phyloP scores from a whole-genome alignment of 495 filamentous ascomycete genomes.

The Penicillium manginii region DNA sequence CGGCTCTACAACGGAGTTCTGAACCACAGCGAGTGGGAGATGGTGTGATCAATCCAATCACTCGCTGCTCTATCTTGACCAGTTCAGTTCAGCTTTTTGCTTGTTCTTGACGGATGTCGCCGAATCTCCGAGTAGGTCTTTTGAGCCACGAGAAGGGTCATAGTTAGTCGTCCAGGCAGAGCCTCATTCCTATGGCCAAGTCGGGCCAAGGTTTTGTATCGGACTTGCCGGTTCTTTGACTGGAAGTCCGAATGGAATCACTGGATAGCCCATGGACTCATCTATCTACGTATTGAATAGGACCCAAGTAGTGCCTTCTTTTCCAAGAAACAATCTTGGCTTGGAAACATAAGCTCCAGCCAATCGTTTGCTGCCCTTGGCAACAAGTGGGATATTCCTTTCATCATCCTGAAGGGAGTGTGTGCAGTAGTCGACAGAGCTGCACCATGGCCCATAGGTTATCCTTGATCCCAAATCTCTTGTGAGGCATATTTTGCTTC shows the following conservation, averaged over 20 bases:
- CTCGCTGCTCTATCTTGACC: not conserved
- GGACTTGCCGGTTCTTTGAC: not conserved
- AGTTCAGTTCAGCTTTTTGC: not conserved
- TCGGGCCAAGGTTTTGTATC: not conserved
- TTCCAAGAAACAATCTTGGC: not conserved
- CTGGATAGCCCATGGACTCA: constrained; percentile 10
- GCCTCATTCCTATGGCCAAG: not conserved
- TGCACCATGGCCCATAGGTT: not conserved
- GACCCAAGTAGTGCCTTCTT: not conserved
- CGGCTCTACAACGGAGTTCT: constrained; percentile 33
- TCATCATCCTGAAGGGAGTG: not conserved
- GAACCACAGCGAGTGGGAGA: not conserved
- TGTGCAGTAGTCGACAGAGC: not conserved
- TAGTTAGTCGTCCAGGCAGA: not conserved
- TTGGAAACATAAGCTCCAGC: not conserved
- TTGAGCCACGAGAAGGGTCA: not conserved
- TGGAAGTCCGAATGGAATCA: constrained; percentile 1
- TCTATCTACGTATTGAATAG: constrained; percentile 34
- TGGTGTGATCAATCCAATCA: too few relatives aligned
- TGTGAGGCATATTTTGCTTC: not conserved
- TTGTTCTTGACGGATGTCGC: not conserved
- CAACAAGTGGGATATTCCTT: not conserved
- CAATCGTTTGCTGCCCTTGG: not conserved
- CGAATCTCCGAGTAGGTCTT: not conserved
- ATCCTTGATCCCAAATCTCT: not conserved